A percentile compares a stretch with the other conserved stretches of the same genome.
phyloP scores from a whole-genome alignment of 1,139 yeast species.

The Pichia sp. region DNA sequence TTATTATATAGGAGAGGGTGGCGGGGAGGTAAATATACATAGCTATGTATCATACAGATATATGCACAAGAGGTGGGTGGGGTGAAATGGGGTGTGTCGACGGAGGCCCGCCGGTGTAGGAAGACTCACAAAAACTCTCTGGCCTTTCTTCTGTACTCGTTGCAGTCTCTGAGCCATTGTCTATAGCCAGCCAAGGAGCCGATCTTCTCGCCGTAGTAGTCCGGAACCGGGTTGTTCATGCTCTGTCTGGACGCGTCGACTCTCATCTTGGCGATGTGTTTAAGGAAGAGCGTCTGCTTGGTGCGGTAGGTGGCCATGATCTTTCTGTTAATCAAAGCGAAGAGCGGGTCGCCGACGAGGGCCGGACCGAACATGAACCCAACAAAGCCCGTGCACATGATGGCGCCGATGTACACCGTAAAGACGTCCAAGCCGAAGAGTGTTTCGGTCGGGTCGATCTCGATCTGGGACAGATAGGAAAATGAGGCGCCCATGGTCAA shows the following conservation, averaged over 20 bases:
- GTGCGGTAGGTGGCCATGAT: conserved; percentile 43
- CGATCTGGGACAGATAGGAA: conserved; percentile 71
- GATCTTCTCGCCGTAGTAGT: conserved; percentile 94
- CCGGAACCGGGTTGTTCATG: conserved; percentile 93
- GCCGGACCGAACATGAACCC: conserved; percentile 83
- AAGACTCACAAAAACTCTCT: conserved; percentile 56
- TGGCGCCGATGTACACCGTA: conserved; percentile 65
- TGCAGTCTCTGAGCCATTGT: conserved; percentile 94
- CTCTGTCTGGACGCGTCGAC: conserved; percentile 94
- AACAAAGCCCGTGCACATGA: conserved; percentile 63
- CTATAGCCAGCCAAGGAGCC: conserved; percentile 81
- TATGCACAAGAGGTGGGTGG: not conserved
- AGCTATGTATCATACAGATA: not conserved
- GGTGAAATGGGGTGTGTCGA: not conserved
- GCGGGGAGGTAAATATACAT: not conserved
- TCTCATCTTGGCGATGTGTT: conserved; percentile 69
- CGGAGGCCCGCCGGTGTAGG: not conserved
- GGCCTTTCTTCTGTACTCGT: conserved; percentile 82
- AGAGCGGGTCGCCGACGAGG: conserved; percentile 64
- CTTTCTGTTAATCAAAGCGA: conserved; percentile 51
- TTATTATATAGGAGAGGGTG: not conserved
- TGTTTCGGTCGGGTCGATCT: conserved; percentile 73
- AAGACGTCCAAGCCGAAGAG: conserved; percentile 85
- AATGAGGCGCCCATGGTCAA: conserved; percentile 70
- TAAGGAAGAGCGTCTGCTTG: conserved; percentile 71